Conservation (phyloP, 768 basidiomycete genomes). For the Amanita rubescens region DNA sequence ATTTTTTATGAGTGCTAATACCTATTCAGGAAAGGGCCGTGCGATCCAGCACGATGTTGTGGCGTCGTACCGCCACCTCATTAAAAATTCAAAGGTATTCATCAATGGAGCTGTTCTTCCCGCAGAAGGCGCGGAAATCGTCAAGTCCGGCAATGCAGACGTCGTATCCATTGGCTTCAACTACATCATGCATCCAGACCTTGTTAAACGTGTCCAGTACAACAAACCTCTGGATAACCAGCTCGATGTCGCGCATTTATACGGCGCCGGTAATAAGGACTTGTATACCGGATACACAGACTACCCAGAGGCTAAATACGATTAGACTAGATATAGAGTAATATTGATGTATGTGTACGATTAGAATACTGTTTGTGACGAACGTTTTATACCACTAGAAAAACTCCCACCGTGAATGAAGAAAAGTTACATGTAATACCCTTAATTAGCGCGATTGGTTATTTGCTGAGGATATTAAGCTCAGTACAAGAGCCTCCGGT, state of each 20-base stretch:
- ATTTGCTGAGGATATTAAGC: too few species aligned
- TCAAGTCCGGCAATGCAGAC: conserved; percentile 27
- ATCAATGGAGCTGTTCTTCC: conserved; percentile 30
- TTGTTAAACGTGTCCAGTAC: conserved; percentile 27
- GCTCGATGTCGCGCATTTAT: conserved; percentile 21
- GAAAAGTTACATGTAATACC: too few species aligned
- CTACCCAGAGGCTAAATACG: conserved; percentile 24
- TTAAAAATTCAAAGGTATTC: conserved; percentile 30
- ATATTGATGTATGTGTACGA: too few species aligned
- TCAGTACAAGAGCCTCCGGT: too few species aligned
- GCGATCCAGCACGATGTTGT: conserved; percentile 33
- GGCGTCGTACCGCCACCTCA: conserved; percentile 25
- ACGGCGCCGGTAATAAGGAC: conserved; percentile 18
- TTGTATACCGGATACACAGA: conserved; percentile 29
- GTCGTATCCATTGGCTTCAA: conserved; percentile 29
- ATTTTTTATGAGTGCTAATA: not conserved
- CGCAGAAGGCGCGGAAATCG: conserved; percentile 28
- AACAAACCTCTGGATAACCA: conserved; percentile 28
- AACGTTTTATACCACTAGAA: too few species aligned
- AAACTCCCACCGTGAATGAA: too few species aligned
- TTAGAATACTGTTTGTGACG: too few species aligned
- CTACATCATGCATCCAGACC: conserved; percentile 34
- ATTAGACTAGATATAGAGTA: not conserved
- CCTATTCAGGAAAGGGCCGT: conserved; percentile 23
- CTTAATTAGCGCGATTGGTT: too few species aligned